Evolutionary conservation across 1,139 yeast species (phyloP).

Genomic region (Nakaseomyces glabratus): DNA sequence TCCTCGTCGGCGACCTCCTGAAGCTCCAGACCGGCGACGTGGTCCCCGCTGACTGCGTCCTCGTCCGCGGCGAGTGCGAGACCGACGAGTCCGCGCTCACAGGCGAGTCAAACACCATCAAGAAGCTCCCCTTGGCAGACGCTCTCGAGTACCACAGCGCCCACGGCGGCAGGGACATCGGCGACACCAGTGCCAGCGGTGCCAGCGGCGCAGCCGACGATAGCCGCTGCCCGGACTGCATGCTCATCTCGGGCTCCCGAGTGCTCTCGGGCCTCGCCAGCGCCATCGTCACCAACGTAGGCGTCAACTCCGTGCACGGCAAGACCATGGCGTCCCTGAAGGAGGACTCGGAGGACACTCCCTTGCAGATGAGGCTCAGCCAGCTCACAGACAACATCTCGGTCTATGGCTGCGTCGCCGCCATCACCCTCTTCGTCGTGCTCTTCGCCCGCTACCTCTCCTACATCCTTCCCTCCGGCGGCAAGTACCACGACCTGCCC

Average conservation of each 20-base stretch:
- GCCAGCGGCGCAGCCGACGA: slow-evolving; percentile 48
- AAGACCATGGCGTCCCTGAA: slow-evolving; percentile 76
- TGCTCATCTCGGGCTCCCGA: slow-evolving; percentile 85
- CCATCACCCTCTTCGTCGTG: slow-evolving; percentile 66
- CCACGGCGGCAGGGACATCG: slow-evolving; percentile 38
- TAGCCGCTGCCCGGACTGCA: slow-evolving; percentile 30
- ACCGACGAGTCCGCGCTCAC: slow-evolving; percentile 91
- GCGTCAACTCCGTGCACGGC: slow-evolving; percentile 81
- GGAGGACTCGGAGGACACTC: slow-evolving; percentile 74
- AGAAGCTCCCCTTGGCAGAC: slow-evolving; percentile 48
- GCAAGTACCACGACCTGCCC: slow-evolving; percentile 36
- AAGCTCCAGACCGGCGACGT: slow-evolving; percentile 89
- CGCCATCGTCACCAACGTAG: slow-evolving; percentile 85
- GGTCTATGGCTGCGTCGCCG: slow-evolving; percentile 83
- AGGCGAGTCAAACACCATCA: slow-evolving; percentile 83
- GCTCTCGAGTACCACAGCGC: slow-evolving; percentile 35
- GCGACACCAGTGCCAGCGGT: slow-evolving; percentile 24
- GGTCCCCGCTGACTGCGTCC: slow-evolving; percentile 77
- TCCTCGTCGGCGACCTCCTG: slow-evolving; percentile 79
- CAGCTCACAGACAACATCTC: slow-evolving; percentile 87
- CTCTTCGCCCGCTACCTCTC: slow-evolving; percentile 69
- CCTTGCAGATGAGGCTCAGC: slow-evolving; percentile 76
- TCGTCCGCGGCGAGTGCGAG: slow-evolving; percentile 67
- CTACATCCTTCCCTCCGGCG: slow-evolving; percentile 46
- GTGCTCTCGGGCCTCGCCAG: slow-evolving; percentile 79